Conservation (phyloP, 495 filamentous ascomycete genomes). For the Penicillium atrosanguineum region DNA sequence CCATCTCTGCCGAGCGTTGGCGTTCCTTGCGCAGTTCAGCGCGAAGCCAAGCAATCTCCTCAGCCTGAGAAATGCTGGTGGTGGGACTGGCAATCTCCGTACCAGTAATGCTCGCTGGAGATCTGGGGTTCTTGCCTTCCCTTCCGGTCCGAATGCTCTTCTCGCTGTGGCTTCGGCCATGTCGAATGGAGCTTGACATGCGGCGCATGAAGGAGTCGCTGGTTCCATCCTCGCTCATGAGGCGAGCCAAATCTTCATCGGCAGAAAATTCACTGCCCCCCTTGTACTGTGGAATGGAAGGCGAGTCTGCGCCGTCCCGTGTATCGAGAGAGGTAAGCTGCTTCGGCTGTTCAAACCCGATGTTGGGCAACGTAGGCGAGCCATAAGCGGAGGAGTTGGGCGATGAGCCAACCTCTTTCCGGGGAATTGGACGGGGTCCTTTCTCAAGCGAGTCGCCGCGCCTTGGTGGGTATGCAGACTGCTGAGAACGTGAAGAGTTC, state of each 20-base stretch:
- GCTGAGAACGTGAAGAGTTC: slow-evolving; percentile 37
- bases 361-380: slow-evolving; percentile 58
- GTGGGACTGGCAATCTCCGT: slow-evolving; percentile 75
- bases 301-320: slow-evolving; percentile 50
- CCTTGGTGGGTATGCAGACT: slow-evolving; percentile 39
- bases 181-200: slow-evolving; percentile 88
- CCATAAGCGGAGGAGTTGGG: slow-evolving; percentile 27
- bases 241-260: slow-evolving; percentile 88
- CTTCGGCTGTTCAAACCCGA: slow-evolving; percentile 38
- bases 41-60: slow-evolving; percentile 72
- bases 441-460: slow-evolving; percentile 58
- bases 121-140: slow-evolving; percentile 65
- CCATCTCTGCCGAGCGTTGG: slow-evolving; percentile 78
- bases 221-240: slow-evolving; percentile 63
- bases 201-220: slow-evolving; percentile 73
- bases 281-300: slow-evolving; percentile 70
- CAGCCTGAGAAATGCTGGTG: slow-evolving; percentile 59
- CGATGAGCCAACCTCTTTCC: slow-evolving; percentile 36
- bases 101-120: slow-evolving; percentile 59
- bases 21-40: slow-evolving; percentile 77
- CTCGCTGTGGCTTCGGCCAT: slow-evolving; percentile 88
- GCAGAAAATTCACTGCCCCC: slow-evolving; percentile 77
- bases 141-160: slow-evolving; percentile 49
- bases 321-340: slow-evolving; percentile 54
- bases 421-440: slow-evolving; percentile 30